Evolutionary conservation across 2,329 filamentous ascomycete species (phyloP), one percentile per base, ranked within the genome.

Genomic region (Alternaria sp.): DNA sequence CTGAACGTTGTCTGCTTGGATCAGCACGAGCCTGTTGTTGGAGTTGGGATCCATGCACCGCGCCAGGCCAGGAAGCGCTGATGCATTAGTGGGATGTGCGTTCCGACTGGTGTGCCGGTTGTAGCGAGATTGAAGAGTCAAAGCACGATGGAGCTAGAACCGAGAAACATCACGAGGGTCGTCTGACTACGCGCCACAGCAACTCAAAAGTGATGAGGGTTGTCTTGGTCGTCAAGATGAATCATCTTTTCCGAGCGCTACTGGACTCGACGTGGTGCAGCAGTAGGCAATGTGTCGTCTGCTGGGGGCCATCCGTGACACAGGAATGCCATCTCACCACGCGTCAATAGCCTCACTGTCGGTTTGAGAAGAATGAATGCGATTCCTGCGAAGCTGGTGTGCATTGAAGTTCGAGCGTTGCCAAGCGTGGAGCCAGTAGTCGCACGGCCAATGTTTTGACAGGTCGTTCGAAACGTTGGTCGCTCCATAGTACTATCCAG

Each of bases 21-120:
- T 17, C 28, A 5, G 21, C 36, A 52, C 19, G 15, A 62, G 57
- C 46, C 54, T 58, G 26, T 61, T 32, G 17, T 40, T 45, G 26
- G 26, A 40, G 19, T 11, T 26, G 23, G 30, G 11, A 53, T 51
- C 47, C 36, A 53, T 62, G 49, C 54, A 57, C 45, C 9, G 15
- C 40, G 15, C 26, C 40, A 28, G 23, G 28, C 30, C 40, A 15
- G 40, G 28, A 26, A 36, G 46, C 51, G 45, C 51, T 49, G 44
- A 25, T 26, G 25, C 44, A 49, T 44, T 56, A 45, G 49, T 36
- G 51, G 44, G 28, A 25, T 46, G n/a, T 60, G 32, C 36, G 45
- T 55, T 36, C 50, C 36, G 50, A 54, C 44, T 46, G 44, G 36
- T 55, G 61, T 32, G 26, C 36, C 44, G 45, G 45, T 63, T 40